Conservation (phyloP, 305 asterid species). For the Fraxinus latifolia region DNA sequence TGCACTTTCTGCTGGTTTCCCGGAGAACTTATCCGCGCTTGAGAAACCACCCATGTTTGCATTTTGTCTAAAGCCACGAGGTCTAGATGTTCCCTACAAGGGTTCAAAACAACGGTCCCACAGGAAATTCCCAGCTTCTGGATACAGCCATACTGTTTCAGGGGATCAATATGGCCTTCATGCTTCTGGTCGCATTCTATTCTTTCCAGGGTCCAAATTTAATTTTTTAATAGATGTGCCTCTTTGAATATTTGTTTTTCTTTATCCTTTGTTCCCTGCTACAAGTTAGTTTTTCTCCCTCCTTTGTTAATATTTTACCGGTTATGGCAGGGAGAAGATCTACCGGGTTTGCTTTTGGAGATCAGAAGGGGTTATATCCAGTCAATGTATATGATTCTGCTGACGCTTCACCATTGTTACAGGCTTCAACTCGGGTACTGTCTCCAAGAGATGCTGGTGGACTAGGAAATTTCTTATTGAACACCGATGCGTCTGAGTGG, state of each 20-base stretch:
- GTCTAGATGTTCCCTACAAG: conserved; percentile 79
- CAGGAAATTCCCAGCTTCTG: conserved; percentile 63
- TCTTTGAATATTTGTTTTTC: background rate
- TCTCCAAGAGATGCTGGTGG: conserved; percentile 63
- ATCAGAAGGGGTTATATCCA: conserved; percentile 47
- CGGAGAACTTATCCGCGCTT: conserved; percentile 44
- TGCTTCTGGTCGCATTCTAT: conserved; percentile 42
- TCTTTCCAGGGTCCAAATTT: conserved; percentile 17
- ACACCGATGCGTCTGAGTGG: conserved; percentile 56
- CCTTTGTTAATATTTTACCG: background rate
- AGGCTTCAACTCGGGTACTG: conserved; percentile 50
- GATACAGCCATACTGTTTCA: conserved; percentile 52
- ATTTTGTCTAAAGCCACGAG: conserved; percentile 90
- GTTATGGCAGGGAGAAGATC: conserved; percentile 66
- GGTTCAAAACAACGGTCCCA: conserved; percentile 91
- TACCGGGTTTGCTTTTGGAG: conserved; percentile 52
- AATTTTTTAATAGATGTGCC: background rate
- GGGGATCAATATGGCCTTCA: conserved; percentile 58
- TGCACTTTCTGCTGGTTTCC: conserved; percentile 46
- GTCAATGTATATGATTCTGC: conserved; percentile 44
- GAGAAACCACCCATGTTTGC: conserved; percentile 96
- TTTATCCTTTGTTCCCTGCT: background rate
- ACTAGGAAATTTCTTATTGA: conserved; percentile 41
- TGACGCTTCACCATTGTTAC: conserved; percentile 64
- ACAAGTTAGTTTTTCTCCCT: background rate